phyloP scores from a whole-genome alignment of 2,329 filamentous ascomycete genomes.

The Annulohypoxylon truncatum region DNA sequence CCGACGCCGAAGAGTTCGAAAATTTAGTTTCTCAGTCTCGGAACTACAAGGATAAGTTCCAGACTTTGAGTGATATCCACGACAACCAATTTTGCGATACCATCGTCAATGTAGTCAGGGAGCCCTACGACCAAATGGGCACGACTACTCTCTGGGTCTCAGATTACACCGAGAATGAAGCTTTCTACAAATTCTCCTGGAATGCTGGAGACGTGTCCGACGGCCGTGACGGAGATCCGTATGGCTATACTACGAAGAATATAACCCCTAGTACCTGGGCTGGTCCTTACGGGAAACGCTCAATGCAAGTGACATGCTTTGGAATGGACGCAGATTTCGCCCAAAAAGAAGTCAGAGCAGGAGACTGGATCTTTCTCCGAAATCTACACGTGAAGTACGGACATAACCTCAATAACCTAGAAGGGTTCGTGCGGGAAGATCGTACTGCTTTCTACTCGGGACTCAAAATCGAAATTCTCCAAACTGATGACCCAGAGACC shows the following conservation, averaged over 20 bases:
- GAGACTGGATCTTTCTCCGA: constrained; percentile 71
- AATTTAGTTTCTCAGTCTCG: constrained; percentile 53
- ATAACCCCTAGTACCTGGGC: constrained; percentile 64
- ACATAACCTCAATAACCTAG: constrained; percentile 66
- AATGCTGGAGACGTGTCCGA: constrained; percentile 46
- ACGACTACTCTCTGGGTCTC: constrained; percentile 77
- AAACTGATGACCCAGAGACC: constrained; percentile 54
- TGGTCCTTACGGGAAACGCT: constrained; percentile 79
- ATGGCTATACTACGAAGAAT: constrained; percentile 61
- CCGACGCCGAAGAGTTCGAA: constrained; percentile 58
- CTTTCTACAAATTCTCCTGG: constrained; percentile 66
- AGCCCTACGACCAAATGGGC: constrained; percentile 58
- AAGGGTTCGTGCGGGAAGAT: constrained; percentile 78
- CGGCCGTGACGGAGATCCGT: constrained; percentile 63
- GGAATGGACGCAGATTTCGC: constrained; percentile 73
- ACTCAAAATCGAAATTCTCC: constrained; percentile 68
- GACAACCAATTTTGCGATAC: constrained; percentile 73
- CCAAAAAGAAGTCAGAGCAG: constrained; percentile 65
- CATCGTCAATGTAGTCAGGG: constrained; percentile 74
- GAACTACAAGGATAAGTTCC: constrained; percentile 67
- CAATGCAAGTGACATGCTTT: constrained; percentile 77
- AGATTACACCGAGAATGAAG: constrained; percentile 81
- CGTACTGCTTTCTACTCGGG: constrained; percentile 55
- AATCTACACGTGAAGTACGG: constrained; percentile 79
- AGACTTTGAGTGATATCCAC: constrained; percentile 71